Evolutionary conservation across 306 rosid species (phyloP), one percentile per base, ranked within the genome.

Genomic region (Quercus aquifolioides): DNA sequence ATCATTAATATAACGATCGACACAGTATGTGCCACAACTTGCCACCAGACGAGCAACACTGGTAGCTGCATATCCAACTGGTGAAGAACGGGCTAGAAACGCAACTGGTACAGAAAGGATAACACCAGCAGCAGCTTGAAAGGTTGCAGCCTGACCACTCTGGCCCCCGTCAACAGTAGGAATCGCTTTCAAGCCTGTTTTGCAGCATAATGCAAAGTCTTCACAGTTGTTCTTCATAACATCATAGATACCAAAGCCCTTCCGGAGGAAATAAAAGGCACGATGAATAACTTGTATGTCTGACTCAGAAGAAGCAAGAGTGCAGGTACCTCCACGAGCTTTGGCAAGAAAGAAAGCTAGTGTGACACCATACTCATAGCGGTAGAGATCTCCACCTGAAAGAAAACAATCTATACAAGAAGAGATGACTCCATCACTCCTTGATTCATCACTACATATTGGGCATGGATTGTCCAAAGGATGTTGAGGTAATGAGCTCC

Each of bases 171-270:
- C 4, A 5, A 85, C 84, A 67, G 26, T 63, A 14, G 84, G 63
- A 57, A 18, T 15, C 38, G 84, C 82, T 28, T 87, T 88, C 84
- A 91, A 76, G 0, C 94, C 95, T 7, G 97, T 94, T 81, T 94
- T 94, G 84, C 97, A 94, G 83, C 92, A 94, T 60, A 91, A 84
- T 3, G 97, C 94, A 54, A 92, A 94, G 81, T 92, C 90, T 76
- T 94, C 94, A 31, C 97, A 91, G 81, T 92, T 94, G 69, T 91
- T 92, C 80, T 84, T 90, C 84, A 85, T 86, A 20, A 85, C 54
- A 71, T 87, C 3, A 71, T 88, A 91, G 77, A 55, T 71, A 4
- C 94, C 95, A 70, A 92, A 92, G 62, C 97, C 97, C 31, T 90
- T 91, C 31, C 86, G 67, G 54, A 84, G 94, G 73, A 92, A 97